Percentiles rank a stretch among this genome's conserved stretches.
Conservation (phyloP, 2,329 filamentous ascomycete species). For the Fusarium agapanthi region DNA sequence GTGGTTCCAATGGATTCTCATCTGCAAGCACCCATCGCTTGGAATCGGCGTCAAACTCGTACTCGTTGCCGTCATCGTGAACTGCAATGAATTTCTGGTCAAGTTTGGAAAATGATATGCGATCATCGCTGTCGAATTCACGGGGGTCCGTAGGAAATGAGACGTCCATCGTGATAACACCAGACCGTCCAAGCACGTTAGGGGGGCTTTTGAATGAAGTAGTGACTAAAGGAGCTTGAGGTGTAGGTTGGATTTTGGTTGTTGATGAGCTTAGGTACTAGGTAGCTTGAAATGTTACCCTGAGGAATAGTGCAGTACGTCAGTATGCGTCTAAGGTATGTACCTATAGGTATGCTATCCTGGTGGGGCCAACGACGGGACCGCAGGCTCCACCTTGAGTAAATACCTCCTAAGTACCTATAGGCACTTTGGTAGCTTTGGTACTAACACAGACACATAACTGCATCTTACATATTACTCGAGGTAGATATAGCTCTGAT, state of each 20-base stretch:
- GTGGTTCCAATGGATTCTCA: conserved; percentile 53
- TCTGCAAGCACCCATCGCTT: conserved; percentile 78
- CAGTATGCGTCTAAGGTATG: conserved; percentile 18
- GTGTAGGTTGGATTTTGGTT: conserved; percentile 1
- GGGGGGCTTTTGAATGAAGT: not conserved
- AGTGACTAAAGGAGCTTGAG: not conserved
- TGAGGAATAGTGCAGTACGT: conserved; percentile 36
- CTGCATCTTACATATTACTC: too few relatives aligned
- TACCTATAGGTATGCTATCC: not conserved
- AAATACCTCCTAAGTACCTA: not conserved
- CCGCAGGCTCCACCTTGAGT: not conserved
- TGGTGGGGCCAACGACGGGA: conserved; percentile 1
- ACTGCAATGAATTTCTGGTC: conserved; percentile 86
- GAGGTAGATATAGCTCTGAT: not conserved
- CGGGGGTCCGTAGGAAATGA: conserved; percentile 67
- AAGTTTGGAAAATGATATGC: conserved; percentile 86
- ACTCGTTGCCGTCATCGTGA: conserved; percentile 84
- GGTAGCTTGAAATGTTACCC: conserved; percentile 4
- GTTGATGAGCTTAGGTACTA: conserved; percentile 12
- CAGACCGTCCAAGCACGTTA: not conserved
- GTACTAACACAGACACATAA: too few relatives aligned
- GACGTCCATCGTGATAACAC: conserved; percentile 42
- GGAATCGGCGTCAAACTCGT: conserved; percentile 77
- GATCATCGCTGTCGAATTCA: conserved; percentile 79
- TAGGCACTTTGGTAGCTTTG: too few relatives aligned